Base-by-base conservation (phyloP, 208 protist genomes). In the Sergeia podlipaevii region DNA sequence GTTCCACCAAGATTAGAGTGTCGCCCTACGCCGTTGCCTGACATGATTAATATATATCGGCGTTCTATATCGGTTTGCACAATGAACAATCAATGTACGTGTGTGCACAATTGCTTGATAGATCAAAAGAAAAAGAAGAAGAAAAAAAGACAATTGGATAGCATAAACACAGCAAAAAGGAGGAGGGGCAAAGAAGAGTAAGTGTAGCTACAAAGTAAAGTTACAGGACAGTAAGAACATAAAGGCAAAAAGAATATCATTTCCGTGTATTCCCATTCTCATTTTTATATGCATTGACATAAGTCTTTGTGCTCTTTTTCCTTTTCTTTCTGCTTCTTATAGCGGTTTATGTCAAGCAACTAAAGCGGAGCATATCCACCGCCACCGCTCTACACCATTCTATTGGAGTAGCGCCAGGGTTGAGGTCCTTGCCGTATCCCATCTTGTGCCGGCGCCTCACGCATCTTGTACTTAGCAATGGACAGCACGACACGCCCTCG, bases 381-480 rank as follows among this genome's bases (percentile, higher is more conserved):
- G 3, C 8, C 23, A 13, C 26, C 15, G 29, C 18, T 8, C 70
- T 34, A 81, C 6, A 74, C 49, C 63, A 80, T 86, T 34, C 38
- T n/a, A 33, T 78, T 77, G 4, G 53, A 54, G 60, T 91, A 86
- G 5, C 80, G 53, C 80, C 83, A 91, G 5, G 79, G 80, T 56
- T 91, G 82, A n/a, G 87, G 87, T 0, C 87, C 87, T 41, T 85
- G 70, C 4, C 87, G 82, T 21, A 94, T 28, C 3, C 83, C 83
- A 59, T 94, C 87, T 42, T 81, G 75, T 32, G 87, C 75, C 15
- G 82, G 58, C 21, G 60, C 24, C 60, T 94, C 87, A 6, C 83
- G 67, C 82, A 94, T 91, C 55, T 91, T 94, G 61, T 94, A 94
- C 68, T 74, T 87, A 20, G 62, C 65, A 0, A 94, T 47, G 10